phyloP scores from a whole-genome alignment of 129 eudicot species.

The carrot (Daucus carota) region DH1_v3.0 NC_030385.2:42309001-42309500 shows the following conservation, averaged over 20 bases:
- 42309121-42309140: neutral
- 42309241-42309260: neutral
- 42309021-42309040: neutral
- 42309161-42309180: neutral
- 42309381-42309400: neutral
- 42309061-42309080: neutral
- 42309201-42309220: neutral
- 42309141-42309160: neutral
- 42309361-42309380: neutral
- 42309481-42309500: slow-evolving; percentile 71
- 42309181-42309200: neutral
- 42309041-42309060: neutral
- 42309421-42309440: neutral
- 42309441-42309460: neutral
- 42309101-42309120: neutral
- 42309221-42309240: neutral
- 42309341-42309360: neutral
- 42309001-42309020: too few relatives aligned
- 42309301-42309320: neutral
- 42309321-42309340: neutral
- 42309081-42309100: neutral
- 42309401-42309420: neutral
- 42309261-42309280: neutral
- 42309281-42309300: neutral
- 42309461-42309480: neutral